Conservation (phyloP, 306 rosid genomes). For the Senna siamea region DNA sequence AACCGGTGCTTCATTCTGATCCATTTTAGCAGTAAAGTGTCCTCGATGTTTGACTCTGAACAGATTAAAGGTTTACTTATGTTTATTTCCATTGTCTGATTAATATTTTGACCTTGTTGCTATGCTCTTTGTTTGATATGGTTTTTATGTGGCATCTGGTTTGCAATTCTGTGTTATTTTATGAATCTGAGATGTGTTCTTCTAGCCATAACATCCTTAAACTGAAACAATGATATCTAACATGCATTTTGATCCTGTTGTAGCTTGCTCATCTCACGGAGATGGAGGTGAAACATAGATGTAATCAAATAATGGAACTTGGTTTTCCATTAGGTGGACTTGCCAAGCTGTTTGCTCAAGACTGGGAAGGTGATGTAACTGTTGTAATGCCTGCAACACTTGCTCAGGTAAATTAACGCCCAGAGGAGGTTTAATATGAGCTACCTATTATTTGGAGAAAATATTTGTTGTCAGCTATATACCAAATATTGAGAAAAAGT, state of each 20-base stretch:
- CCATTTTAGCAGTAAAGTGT: conserved; percentile 9
- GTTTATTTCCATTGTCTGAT: conserved; percentile 1
- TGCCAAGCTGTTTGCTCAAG: conserved; percentile 95
- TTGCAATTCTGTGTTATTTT: conserved; percentile 1
- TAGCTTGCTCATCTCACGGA: conserved; percentile 97
- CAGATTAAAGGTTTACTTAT: background rate
- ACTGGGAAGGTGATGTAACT: conserved; percentile 98
- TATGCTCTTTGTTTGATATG: background rate
- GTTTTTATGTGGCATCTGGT: conserved; percentile 12
- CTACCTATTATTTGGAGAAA: conserved; percentile 3
- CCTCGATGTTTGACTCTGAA: conserved; percentile 14
- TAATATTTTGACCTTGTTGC: conserved; percentile 1
- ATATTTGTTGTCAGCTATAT: conserved; percentile 6
- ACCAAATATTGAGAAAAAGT: conserved; percentile 10
- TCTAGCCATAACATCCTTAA: conserved; percentile 20
- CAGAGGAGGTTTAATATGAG: conserved; percentile 19
- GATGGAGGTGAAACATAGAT: conserved; percentile 99
- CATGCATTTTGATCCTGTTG: conserved; percentile 44
- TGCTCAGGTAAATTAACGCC: conserved; percentile 65
- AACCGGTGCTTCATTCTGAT: background rate
- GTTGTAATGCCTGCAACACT: conserved; percentile 98
- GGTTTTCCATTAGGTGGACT: conserved; percentile 93
- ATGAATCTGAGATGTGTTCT: conserved; percentile 19
- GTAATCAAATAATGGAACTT: conserved; percentile 81
- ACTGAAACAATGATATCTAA: conserved; percentile 19